These are phyloP conservation scores for Didymella lethalis DNA, from an alignment of 2,329 filamentous ascomycete genomes.

Conservation along the genomic window DNA sequence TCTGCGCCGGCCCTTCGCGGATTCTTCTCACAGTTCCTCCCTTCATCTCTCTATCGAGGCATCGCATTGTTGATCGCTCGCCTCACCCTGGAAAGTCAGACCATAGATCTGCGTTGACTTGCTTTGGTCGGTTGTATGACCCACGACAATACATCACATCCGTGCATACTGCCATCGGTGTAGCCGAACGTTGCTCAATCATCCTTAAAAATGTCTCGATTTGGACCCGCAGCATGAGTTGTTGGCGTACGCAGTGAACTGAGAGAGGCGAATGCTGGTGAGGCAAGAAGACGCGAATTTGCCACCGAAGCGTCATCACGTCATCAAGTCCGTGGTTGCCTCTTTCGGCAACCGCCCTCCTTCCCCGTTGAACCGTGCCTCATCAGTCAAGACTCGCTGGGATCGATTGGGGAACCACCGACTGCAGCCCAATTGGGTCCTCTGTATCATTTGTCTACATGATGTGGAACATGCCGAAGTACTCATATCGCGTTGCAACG, in stretches of 20 bases:
- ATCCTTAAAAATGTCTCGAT: slow-evolving; percentile 4
- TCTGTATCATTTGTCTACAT: slow-evolving; percentile 5
- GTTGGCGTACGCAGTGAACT: slow-evolving; percentile 5
- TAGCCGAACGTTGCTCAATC: slow-evolving; percentile 15
- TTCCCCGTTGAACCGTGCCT: slow-evolving; percentile 5
- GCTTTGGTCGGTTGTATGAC: slow-evolving; percentile 17
- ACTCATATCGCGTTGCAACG: slow-evolving; percentile 1
- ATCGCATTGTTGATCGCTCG: slow-evolving; percentile 32
- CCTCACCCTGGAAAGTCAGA: slow-evolving; percentile 33
- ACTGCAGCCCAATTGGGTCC: slow-evolving; percentile 13
- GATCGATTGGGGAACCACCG: slow-evolving; percentile 1
- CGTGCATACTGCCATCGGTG: slow-evolving; percentile 12
- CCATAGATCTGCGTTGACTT: slow-evolving; percentile 36
- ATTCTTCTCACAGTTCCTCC: slow-evolving; percentile 17
- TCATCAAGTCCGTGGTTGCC: slow-evolving; percentile 2
- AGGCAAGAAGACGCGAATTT: slow-evolving; percentile 18
- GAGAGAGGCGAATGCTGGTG: slow-evolving; percentile 11
- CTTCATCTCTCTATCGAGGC: slow-evolving; percentile 19
- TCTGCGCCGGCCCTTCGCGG: slow-evolving; percentile 24
- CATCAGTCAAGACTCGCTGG: slow-evolving; percentile 5
- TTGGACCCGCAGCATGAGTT: slow-evolving; percentile 7
- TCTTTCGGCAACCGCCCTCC: slow-evolving; percentile 7
- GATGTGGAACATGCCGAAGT: background rate
- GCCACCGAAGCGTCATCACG: slow-evolving; percentile 14
- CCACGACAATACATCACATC: slow-evolving; percentile 10